Evolutionary conservation across 2,329 filamentous ascomycete genomes (phyloP).

Genomic region (Hypoxylon sp.): DNA sequence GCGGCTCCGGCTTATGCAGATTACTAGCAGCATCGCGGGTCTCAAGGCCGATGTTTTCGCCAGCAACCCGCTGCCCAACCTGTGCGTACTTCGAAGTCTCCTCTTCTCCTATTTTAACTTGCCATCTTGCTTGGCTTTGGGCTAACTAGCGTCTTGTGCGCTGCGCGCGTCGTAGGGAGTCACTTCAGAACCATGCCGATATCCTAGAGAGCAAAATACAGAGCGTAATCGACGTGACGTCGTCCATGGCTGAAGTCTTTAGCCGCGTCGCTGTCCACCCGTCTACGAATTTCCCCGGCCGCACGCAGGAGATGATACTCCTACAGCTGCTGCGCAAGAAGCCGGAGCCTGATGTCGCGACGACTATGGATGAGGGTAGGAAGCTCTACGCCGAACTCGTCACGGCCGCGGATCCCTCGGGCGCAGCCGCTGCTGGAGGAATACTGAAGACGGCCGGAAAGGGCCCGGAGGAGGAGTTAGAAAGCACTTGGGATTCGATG

Average conservation of each 20-base stretch:
- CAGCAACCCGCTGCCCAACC: slow-evolving; percentile 76
- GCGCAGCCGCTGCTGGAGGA: slow-evolving; percentile 1
- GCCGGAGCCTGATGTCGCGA: slow-evolving; percentile 82
- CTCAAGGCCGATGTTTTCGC: slow-evolving; percentile 72
- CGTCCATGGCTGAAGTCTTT: slow-evolving; percentile 77
- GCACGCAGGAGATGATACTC: slow-evolving; percentile 76
- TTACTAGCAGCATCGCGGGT: slow-evolving; percentile 77
- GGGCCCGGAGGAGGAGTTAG: slow-evolving; percentile 54
- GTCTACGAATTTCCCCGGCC: slow-evolving; percentile 80
- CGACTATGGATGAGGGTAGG: slow-evolving; percentile 77
- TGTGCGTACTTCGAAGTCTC: slow-evolving; percentile 63
- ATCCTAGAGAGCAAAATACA: slow-evolving; percentile 80
- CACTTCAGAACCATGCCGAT: slow-evolving; percentile 78
- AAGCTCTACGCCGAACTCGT: slow-evolving; percentile 54
- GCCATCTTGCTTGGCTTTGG: neutral
- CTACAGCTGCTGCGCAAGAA: slow-evolving; percentile 85
- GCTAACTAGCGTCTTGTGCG: slow-evolving; percentile 1
- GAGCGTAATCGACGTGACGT: slow-evolving; percentile 75
- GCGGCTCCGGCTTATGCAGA: slow-evolving; percentile 76
- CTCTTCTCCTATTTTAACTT: neutral
- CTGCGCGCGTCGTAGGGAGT: slow-evolving; percentile 65
- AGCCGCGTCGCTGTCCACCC: slow-evolving; percentile 81
- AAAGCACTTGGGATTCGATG: slow-evolving; percentile 58
- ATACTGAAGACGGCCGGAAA: slow-evolving; percentile 50
- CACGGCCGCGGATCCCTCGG: neutral